A percentile compares a stretch with the other conserved stretches of the same genome.
Evolutionary conservation across 768 basidiomycete genomes (phyloP).

Genomic region (Sarcodon sp.): DNA sequence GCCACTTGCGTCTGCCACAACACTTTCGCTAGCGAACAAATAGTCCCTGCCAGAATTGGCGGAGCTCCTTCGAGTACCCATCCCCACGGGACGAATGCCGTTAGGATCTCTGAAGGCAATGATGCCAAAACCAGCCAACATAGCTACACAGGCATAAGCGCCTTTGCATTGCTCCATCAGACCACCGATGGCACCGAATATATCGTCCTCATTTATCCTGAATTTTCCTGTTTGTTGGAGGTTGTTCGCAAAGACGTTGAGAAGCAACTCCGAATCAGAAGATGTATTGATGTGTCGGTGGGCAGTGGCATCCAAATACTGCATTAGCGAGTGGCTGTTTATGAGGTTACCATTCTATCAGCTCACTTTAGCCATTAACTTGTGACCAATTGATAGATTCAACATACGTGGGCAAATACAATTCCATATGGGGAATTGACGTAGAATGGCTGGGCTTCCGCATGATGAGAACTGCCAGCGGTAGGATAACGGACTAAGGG

Average conservation of each 20-base stretch:
- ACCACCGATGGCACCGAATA: slow-evolving; percentile 86
- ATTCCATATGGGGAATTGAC: slow-evolving; percentile 99
- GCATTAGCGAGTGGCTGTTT: slow-evolving; percentile 77
- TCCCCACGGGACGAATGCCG: slow-evolving; percentile 88
- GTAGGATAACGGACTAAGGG: slow-evolving; percentile 88
- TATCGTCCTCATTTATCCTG: slow-evolving; percentile 98
- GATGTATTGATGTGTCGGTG: slow-evolving; percentile 99
- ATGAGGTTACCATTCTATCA: slow-evolving; percentile 94
- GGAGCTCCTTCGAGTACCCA: slow-evolving; percentile 55
- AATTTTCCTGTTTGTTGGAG: slow-evolving; percentile 98
- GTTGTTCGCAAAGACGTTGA: slow-evolving; percentile 97
- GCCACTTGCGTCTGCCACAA: slow-evolving; percentile 88
- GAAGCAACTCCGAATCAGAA: slow-evolving; percentile 92
- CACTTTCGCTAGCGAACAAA: slow-evolving; percentile 88
- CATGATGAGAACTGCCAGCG: slow-evolving; percentile 91
- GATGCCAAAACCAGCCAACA: slow-evolving; percentile 97
- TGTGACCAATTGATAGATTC: neutral
- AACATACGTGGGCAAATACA: slow-evolving; percentile 87
- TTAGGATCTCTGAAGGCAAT: slow-evolving; percentile 98
- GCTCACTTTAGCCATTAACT: neutral
- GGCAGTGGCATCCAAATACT: slow-evolving; percentile 90
- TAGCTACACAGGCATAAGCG: slow-evolving; percentile 95
- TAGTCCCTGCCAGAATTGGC: slow-evolving; percentile 57
- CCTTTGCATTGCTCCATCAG: slow-evolving; percentile 85
- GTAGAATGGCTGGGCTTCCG: slow-evolving; percentile 98